Conservation (phyloP, 345 rosid genomes). For the Acer yangbiense region DNA sequence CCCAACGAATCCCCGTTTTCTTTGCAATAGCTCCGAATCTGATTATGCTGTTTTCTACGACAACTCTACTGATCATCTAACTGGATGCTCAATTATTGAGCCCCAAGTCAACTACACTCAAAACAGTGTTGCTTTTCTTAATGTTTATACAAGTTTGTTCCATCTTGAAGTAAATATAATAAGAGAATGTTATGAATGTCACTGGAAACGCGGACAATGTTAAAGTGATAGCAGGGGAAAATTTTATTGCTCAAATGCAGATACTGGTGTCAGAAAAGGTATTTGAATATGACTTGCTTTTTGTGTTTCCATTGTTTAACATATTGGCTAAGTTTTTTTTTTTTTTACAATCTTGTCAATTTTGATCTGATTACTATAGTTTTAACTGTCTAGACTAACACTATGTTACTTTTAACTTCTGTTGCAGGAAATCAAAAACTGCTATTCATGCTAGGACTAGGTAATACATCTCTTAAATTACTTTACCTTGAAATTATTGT, state of each 20-base stretch:
- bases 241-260: neutral
- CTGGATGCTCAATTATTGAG: conserved; percentile 30
- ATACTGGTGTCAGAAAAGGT: neutral
- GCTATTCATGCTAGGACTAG: neutral
- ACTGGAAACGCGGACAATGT: conserved; percentile 8
- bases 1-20: neutral
- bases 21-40: conserved; percentile 11
- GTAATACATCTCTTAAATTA: neutral
- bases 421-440: neutral
- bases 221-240: neutral
- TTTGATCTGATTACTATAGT: neutral
- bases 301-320: too few relatives aligned
- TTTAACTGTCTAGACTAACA: neutral
- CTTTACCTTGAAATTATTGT: too few relatives aligned
- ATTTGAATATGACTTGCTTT: neutral
- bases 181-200: conserved; percentile 16
- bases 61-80: neutral
- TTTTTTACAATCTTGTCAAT: neutral
- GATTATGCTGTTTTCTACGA: conserved; percentile 4
- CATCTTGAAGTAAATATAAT: neutral
- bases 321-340: neutral
- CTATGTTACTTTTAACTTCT: neutral
- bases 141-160: conserved; percentile 25
- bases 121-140: neutral
- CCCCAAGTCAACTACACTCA: conserved; percentile 17